Base-by-base conservation (phyloP, 225 moss, liverwort and hornwort genomes). In the Thuidium tamariscinum region DNA sequence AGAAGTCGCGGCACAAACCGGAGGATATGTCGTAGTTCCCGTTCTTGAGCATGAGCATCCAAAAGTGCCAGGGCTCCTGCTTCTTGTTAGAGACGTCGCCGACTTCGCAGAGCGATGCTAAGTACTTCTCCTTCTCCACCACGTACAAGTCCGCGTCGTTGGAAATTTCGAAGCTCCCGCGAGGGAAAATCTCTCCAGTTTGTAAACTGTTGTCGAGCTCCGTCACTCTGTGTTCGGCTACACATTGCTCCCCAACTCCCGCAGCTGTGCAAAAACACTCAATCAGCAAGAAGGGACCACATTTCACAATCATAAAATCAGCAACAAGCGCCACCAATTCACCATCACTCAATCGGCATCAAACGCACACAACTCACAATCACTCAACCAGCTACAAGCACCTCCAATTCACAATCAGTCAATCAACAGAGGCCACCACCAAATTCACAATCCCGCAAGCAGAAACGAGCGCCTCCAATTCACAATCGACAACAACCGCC, bases 21-120 rank as follows among this genome's bases (percentile, higher is more conserved):
- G 95, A 93, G 3, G 87, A 83, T 54, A 81, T 13, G 74, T 97
- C 96, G 42, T 92, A 97, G 83, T 97, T 97, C 30, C 96, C 97
- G 85, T 96, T 97, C 88, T 97, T 97, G 67, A 97, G 91, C 97
- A 97, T 97, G 84, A 97, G 89, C 97, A 95, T 97, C 97, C 97
- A 97, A 73, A 95, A 97, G 80, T 93, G 90, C 97, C 97, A 97
- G 25, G 96, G 91, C 42, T 69, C 78, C 36, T 63, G 11, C 26
- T 49, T 8, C 32, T 49, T 23, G 11, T 81, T 16, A 34, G 65
- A 32, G 36, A 46, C 66, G 4, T 82, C 82, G 25, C 68, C 80
- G 19, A 87, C 88, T 61, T 88, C 84, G 86, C 97, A 97, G 10
- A 95, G 88, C 22, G 89, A 89, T 18, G 90, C 97, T 21, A 97